Percentiles rank a stretch among this genome's conserved stretches.
Evolutionary conservation across 75 land plant species (phyloP).

Genomic region (Picea glauca): DNA sequence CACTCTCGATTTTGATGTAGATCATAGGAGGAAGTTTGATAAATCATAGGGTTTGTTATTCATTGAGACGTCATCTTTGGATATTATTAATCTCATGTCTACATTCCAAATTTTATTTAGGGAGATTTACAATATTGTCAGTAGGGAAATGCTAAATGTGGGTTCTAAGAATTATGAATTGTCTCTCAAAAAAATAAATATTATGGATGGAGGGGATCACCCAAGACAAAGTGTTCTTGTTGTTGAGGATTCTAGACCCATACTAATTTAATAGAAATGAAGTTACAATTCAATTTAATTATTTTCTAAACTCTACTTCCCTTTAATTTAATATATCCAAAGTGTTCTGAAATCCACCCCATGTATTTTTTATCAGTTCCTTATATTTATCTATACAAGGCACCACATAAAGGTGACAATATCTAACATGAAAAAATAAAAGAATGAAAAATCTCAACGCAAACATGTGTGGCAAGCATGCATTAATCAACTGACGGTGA

Average conservation of each 20-base stretch:
- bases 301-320: no score
- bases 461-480: no score
- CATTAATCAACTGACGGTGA: no score
- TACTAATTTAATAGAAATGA: no score
- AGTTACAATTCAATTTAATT: no score
- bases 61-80: conserved; percentile 51
- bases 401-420: no score
- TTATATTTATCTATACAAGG: no score
- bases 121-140: conserved; percentile 42
- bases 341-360: no score
- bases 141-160: conserved; percentile 37
- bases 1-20: not conserved
- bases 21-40: conserved; percentile 45
- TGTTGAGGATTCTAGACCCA: not conserved
- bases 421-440: no score
- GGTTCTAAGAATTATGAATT: conserved; percentile 39
- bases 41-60: conserved; percentile 58
- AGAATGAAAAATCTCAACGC: no score
- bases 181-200: conserved; percentile 28
- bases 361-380: no score
- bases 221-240: conserved; percentile 11
- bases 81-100: conserved; percentile 49
- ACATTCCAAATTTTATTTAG: conserved; percentile 45
- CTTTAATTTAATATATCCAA: no score
- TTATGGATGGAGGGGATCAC: conserved; percentile 13